Base-by-base conservation (phyloP, 2,329 filamentous ascomycete genomes). In the Pleomassaria siparia region DNA sequence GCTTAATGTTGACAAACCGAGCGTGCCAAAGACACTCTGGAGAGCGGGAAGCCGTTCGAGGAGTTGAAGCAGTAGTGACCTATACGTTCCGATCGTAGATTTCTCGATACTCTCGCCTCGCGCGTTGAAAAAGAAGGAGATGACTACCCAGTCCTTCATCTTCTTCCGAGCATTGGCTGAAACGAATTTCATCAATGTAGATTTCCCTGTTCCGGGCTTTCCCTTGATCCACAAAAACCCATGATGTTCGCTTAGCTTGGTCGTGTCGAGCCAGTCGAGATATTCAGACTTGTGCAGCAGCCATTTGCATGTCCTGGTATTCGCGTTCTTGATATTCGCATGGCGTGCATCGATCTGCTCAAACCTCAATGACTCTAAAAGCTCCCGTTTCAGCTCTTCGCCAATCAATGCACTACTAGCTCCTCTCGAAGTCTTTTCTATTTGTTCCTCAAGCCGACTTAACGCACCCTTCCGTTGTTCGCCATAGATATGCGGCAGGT, bases 141-240 rank as follows among this genome's bases (percentile, higher is more conserved):
- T 10, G 1, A 55, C 29, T 22, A 39, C 32, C 21, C 12, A 13
- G 8, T 44, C 29, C 2, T 51, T 53, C 36, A 54, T 49, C n/a
- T 12, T 50, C 8, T 44, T 54, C 26, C 28, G 33, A 2, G 50
- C 42, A 26, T 52, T 48, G 1, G 24, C 18, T 1, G 49, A 11
- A 55, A 47, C 50, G 25, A 68, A 63, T 45, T 74, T 73, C 64
- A 74, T 73, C 21, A 73, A 45, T 2, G 69, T 74, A 12, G 73
- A 80, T 44, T 80, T 80, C 13, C 60, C 60, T 16, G 59, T 43
- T 16, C 60, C 57, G 11, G 58, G 35, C n/a, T 63, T 62, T 13
- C 76, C 77, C 36, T 70, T 70, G 24, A 80, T 74, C 76, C 75
- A 79, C 0, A 80, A 50, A 26, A 79, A 70, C 4, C 74, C 74